Percentiles rank a stretch among this genome's conserved stretches.
phyloP scores from a whole-genome alignment of 2,329 filamentous ascomycete species.

The Botrytis fragariae region DNA sequence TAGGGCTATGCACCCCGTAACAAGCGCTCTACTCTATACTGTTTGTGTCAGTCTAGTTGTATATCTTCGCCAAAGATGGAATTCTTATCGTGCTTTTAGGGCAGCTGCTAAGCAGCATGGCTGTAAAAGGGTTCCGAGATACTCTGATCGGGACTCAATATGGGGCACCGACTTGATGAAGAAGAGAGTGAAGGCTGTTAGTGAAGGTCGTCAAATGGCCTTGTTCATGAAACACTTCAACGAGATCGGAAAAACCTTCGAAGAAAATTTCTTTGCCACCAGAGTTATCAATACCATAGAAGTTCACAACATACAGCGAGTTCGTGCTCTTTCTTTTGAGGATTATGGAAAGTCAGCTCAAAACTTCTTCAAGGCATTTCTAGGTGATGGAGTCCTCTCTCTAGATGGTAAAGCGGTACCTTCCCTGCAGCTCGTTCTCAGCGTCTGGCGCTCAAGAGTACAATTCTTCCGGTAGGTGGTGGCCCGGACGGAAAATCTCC shows the following conservation, averaged over 20 bases:
- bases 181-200: neutral
- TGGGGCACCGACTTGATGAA: constrained; percentile 9
- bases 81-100: neutral
- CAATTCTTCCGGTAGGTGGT: constrained; percentile 35
- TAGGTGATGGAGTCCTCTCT: constrained; percentile 4
- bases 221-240: constrained; percentile 14
- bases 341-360: constrained; percentile 9
- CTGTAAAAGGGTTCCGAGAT: neutral
- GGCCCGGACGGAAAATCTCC: constrained; percentile 33
- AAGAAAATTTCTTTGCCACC: constrained; percentile 10
- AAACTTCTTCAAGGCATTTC: constrained; percentile 13
- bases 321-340: neutral
- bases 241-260: neutral
- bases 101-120: neutral
- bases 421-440: constrained; percentile 48
- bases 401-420: neutral
- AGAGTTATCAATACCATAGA: neutral
- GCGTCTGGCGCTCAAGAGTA: constrained; percentile 47
- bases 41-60: neutral
- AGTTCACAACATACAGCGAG: neutral
- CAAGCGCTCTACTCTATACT: neutral
- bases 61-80: neutral
- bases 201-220: neutral
- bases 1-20: neutral
- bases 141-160: neutral